Conservation (phyloP, 208 protist species). For the Leishmania turanica region DNA sequence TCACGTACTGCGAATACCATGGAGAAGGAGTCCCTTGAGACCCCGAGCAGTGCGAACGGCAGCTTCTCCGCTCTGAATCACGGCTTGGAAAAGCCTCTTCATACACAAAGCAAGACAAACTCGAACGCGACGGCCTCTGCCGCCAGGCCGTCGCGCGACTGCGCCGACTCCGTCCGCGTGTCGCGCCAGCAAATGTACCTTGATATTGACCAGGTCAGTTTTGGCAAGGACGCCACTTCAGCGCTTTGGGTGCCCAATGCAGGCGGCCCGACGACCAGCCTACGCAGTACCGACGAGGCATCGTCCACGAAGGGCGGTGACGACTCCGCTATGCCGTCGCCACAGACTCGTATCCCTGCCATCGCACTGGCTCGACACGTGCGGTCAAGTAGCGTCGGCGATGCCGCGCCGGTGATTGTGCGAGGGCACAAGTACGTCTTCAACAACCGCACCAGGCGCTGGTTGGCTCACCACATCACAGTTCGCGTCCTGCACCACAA, state of each 20-base stretch:
- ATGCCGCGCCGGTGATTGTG: constrained; percentile 26
- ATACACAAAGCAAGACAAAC: not conserved
- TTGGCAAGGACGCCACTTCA: not conserved
- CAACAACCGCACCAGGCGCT: constrained; percentile 27
- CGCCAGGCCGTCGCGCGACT: not conserved
- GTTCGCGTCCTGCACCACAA: constrained; percentile 53
- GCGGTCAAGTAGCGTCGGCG: constrained; percentile 11
- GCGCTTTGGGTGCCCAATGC: not conserved
- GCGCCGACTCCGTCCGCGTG: not conserved
- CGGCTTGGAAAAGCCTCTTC: not conserved
- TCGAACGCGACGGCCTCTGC: not conserved
- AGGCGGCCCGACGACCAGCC: constrained; percentile 2
- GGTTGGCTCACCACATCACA: constrained; percentile 36
- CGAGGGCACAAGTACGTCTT: constrained; percentile 38
- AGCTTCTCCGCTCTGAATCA: not conserved
- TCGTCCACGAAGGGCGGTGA: not conserved
- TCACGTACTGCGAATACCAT: not conserved
- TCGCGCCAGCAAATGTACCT: not conserved
- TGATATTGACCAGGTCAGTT: not conserved
- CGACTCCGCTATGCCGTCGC: not conserved
- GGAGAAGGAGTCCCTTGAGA: not conserved
- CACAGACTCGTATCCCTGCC: constrained; percentile 4
- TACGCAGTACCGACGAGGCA: not conserved
- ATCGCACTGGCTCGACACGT: constrained; percentile 2
- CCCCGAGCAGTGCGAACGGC: not conserved